Conservation (phyloP, 169 alveolate genomes). For the Plasmodium chabaudi region DNA sequence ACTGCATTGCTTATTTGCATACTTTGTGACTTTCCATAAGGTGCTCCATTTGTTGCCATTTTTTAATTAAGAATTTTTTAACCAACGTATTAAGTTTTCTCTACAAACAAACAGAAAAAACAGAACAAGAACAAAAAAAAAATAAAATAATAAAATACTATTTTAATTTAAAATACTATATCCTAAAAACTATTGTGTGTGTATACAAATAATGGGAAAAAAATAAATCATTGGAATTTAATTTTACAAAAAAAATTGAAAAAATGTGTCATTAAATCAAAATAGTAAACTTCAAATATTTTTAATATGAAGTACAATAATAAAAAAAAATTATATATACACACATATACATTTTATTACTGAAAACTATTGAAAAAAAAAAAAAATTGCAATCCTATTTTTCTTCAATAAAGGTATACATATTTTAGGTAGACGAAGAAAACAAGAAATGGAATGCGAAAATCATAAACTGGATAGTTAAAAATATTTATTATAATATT, state of each 20-base stretch:
- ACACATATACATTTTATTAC: slow-evolving; percentile 13
- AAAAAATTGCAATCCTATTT: background rate
- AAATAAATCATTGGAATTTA: slow-evolving; percentile 18
- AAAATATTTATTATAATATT: background rate
- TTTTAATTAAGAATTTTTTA: slow-evolving; percentile 33
- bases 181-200: slow-evolving; percentile 22
- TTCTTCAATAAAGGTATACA: slow-evolving; percentile 8
- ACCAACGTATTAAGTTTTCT: slow-evolving; percentile 15
- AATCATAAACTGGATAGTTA: background rate
- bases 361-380: slow-evolving; percentile 1
- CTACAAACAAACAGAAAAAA: slow-evolving; percentile 35
- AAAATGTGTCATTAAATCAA: slow-evolving; percentile 17
- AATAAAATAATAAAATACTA: slow-evolving; percentile 2
- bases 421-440: slow-evolving; percentile 5
- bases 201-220: background rate
- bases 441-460: background rate
- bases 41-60: background rate
- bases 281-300: slow-evolving; percentile 49
- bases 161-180: slow-evolving; percentile 50
- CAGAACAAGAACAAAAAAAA: slow-evolving; percentile 12
- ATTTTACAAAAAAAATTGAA: slow-evolving; percentile 59
- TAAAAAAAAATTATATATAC: slow-evolving; percentile 6
- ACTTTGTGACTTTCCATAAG: background rate
- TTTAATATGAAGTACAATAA: slow-evolving; percentile 44
- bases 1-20: background rate